A percentile compares a stretch with the other conserved stretches of the same genome.
Conservation (phyloP, 768 basidiomycete genomes). For the Trametes punicea region DNA sequence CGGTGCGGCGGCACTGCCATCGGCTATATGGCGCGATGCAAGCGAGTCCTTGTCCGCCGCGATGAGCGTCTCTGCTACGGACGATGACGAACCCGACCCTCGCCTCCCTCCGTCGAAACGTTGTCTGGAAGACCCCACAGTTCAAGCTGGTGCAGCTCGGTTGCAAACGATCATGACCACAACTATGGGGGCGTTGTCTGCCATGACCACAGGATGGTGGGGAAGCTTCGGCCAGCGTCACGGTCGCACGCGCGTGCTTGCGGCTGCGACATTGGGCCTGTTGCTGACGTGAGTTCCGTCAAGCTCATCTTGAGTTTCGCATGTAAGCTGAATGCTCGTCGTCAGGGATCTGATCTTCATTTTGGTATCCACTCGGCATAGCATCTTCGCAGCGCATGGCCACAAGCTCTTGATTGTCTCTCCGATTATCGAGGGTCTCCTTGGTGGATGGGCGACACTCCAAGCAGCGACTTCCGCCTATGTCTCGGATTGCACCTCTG, state of each 20-base stretch:
- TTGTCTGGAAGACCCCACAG: conserved; percentile 49
- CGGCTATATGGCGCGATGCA: too few relatives aligned
- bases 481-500: conserved; percentile 78
- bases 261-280: conserved; percentile 62
- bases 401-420: conserved; percentile 75
- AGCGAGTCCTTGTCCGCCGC: not conserved
- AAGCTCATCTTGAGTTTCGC: conserved; percentile 25
- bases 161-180: conserved; percentile 79
- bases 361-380: conserved; percentile 67
- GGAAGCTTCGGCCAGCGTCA: conserved; percentile 71
- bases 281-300: conserved; percentile 61
- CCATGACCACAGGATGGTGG: conserved; percentile 86
- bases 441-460: conserved; percentile 74
- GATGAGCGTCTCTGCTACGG: not conserved
- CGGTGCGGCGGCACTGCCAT: not conserved
- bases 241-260: conserved; percentile 75
- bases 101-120: conserved; percentile 35
- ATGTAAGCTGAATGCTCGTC: not conserved
- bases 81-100: conserved; percentile 37
- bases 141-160: conserved; percentile 65
- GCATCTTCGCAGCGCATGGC: conserved; percentile 57
- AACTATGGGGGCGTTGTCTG: conserved; percentile 74
- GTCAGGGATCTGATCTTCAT: conserved; percentile 75
- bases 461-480: conserved; percentile 63
- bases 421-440: conserved; percentile 73